These are phyloP conservation scores for Fusarium scirpi DNA, from an alignment of 2,329 filamentous ascomycete species.

Conservation along the genomic window DNA sequence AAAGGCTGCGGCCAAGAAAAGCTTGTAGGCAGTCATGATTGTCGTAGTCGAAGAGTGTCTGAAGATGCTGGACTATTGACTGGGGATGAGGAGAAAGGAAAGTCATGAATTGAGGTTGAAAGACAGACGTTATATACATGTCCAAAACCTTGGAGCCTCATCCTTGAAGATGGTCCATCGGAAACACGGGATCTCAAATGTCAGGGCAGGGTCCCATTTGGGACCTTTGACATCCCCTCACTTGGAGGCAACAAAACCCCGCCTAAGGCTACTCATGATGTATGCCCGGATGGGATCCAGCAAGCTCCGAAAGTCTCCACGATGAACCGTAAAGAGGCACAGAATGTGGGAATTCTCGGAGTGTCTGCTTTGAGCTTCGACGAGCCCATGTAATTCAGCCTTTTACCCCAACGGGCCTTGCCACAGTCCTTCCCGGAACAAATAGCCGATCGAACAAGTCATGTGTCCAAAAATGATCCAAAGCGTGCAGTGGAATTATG, in stretches of 20 bases:
- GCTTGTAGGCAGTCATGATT: constrained; percentile 31
- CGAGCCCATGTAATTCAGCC: background rate
- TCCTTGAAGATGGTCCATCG: constrained; percentile 1
- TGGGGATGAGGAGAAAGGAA: background rate
- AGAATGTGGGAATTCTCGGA: constrained; percentile 22
- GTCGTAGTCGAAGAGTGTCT: background rate
- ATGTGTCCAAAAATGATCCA: constrained; percentile 1
- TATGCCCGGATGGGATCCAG: constrained; percentile 12
- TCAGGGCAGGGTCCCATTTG: background rate
- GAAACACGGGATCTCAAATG: constrained; percentile 32
- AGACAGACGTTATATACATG: constrained; percentile 23
- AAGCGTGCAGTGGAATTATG: constrained; percentile 6
- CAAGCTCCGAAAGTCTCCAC: background rate
- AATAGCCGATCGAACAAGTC: constrained; percentile 8
- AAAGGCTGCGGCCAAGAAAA: constrained; percentile 37
- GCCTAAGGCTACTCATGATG: background rate
- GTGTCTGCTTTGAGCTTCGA: constrained; percentile 9
- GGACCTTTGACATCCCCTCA: background rate
- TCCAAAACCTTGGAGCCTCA: background rate
- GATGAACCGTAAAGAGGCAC: background rate
- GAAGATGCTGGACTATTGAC: background rate
- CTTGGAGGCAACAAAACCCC: background rate
- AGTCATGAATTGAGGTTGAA: background rate
- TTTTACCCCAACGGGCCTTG: background rate
- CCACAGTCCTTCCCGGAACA: constrained; percentile 3